Evolutionary conservation across 306 rosid species (phyloP), one percentile per base, ranked within the genome.

Genomic region (Sicyos edulis): DNA sequence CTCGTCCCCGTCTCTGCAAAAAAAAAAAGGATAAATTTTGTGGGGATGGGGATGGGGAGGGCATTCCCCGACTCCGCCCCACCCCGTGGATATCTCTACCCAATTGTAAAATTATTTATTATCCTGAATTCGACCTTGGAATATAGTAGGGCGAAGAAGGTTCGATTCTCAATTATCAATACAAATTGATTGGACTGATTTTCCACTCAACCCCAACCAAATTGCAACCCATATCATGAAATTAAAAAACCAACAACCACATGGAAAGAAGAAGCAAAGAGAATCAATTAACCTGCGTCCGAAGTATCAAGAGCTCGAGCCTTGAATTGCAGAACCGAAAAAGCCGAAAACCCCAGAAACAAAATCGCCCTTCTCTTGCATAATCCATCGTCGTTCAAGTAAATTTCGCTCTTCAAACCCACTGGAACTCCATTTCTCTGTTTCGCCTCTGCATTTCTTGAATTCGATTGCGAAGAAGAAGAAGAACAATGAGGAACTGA

Each of bases 251-350:
- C 4, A 66, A 66, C 29, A 42, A 66, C 9, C 54, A 66, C 71
- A 66, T 66, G 44, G 15, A 53, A 64, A 10, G 37, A 56, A 32
- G 26, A 47, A 55, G 58, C 37, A 50, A 50, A n/a, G 24, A 74
- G 11, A n/a, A 64, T 45, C 17, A 76, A 79, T 80, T 80, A 68
- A 84, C 96, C 75, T 40, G 84, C 19, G 24, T 74, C 32, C 57
- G 76, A 74, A 52, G 76, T 73, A 70, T 85, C 86, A 72, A 87
- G 62, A 80, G 98, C 96, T 8, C 54, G 42, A 37, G 87, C 98
- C 34, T 60, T 83, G 49, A 83, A 82, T 12, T 83, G 87, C 40
- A 91, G 75, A 26, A 88, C 71, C 0, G 99, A 97, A 78, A 91
- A 83, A 79, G 86, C 75, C 6, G 91, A 75, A 58, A 90, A 58